phyloP scores from a whole-genome alignment of 176 grass and related monocot genomes.

The Poa annua region DNA sequence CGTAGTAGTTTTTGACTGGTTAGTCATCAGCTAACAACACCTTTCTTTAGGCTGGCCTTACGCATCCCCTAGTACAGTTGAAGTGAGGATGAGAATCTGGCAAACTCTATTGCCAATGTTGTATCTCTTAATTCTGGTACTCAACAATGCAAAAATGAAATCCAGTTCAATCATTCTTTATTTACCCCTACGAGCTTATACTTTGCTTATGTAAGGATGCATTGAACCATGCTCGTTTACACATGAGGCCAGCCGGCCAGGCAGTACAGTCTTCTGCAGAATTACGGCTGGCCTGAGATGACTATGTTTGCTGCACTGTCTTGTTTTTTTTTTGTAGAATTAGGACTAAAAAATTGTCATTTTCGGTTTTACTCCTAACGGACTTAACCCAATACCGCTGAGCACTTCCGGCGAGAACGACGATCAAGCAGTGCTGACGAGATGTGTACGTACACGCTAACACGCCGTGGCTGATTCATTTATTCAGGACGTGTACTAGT shows the following conservation, averaged over 20 bases:
- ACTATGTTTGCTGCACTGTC: not conserved
- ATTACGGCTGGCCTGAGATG: not conserved
- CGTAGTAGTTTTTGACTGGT: slow-evolving; percentile 25
- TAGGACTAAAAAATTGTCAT: too few species aligned
- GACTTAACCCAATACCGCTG: too few species aligned
- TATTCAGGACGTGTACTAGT: too few species aligned
- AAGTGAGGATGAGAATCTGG: slow-evolving; percentile 26
- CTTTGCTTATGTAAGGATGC: not conserved
- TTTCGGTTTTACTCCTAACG: too few species aligned
- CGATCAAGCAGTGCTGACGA: too few species aligned
- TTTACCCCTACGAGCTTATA: not conserved
- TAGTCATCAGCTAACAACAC: slow-evolving; percentile 47
- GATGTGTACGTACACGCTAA: too few species aligned
- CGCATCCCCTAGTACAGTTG: slow-evolving; percentile 32
- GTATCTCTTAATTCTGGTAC: not conserved
- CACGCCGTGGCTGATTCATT: too few species aligned
- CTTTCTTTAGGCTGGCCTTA: not conserved
- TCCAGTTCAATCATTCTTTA: not conserved
- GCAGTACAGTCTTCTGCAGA: too few species aligned
- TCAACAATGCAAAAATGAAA: slow-evolving; percentile 18
- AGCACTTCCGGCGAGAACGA: too few species aligned
- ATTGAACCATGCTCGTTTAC: not conserved
- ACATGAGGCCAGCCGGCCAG: not conserved
- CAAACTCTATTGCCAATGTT: slow-evolving; percentile 20
- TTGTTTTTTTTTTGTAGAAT: too few species aligned